Evolutionary conservation across 148 eudicot species (phyloP).

Genomic region (Rhododendron mucronatum): DNA sequence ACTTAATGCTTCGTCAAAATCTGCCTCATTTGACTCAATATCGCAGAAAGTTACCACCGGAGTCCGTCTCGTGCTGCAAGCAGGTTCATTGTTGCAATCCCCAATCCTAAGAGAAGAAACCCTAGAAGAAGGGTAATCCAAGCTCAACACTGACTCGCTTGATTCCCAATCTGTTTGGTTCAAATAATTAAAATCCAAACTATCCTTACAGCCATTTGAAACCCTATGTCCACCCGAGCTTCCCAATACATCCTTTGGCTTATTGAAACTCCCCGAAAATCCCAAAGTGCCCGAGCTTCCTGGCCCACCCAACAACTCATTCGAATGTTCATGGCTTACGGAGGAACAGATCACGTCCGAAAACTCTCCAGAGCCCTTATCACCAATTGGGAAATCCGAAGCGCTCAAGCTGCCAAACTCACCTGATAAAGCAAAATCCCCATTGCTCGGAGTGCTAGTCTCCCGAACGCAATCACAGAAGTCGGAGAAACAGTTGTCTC

Average conservation of each 20-base stretch:
- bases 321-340: conserved; percentile 48
- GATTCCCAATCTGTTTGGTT: conserved; percentile 70
- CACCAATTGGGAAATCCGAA: conserved; percentile 42
- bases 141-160: conserved; percentile 62
- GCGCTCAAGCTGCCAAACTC: conserved; percentile 27
- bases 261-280: conserved; percentile 61
- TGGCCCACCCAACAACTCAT: conserved; percentile 46
- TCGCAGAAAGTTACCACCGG: conserved; percentile 63
- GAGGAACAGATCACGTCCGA: conserved; percentile 59
- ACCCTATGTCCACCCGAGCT: conserved; percentile 37
- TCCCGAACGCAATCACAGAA: conserved; percentile 29
- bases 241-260: conserved; percentile 61
- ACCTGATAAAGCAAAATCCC: conserved; percentile 19
- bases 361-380: conserved; percentile 46
- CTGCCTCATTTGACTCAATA: conserved; percentile 51
- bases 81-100: conserved; percentile 53
- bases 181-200: conserved; percentile 42
- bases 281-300: conserved; percentile 77
- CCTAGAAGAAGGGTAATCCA: conserved; percentile 74
- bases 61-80: conserved; percentile 36
- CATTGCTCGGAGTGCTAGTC: conserved; percentile 15
- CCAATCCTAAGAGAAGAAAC: conserved; percentile 68
- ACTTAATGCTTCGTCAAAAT: conserved; percentile 34
- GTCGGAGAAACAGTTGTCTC: conserved; percentile 40
- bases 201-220: conserved; percentile 47